A percentile compares a stretch with the other conserved stretches of the same genome.
Evolutionary conservation across 768 basidiomycete genomes (phyloP).

Genomic region (Candolleomyces eurysporus): DNA sequence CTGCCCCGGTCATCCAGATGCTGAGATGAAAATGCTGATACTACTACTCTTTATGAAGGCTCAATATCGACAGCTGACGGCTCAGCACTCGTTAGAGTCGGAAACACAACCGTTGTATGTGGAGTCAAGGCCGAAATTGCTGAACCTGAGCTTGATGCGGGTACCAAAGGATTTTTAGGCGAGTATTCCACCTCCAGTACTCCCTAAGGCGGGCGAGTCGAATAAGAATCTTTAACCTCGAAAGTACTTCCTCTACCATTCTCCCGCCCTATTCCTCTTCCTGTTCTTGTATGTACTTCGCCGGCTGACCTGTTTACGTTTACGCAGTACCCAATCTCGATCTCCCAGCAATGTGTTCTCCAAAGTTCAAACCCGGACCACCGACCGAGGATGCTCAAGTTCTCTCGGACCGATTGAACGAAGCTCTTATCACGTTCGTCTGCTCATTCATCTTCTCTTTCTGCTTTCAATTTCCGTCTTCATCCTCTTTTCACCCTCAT

Average conservation of each 20-base stretch:
- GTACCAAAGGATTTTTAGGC: constrained; percentile 84
- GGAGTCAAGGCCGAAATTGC: constrained; percentile 96
- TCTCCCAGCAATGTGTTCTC: constrained; percentile 88
- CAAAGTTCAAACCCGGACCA: constrained; percentile 93
- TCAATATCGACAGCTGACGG: constrained; percentile 94
- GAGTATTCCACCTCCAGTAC: constrained; percentile 19
- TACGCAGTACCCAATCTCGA: constrained; percentile 88
- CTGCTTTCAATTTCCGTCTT: not conserved
- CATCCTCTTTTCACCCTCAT: constrained; percentile 1
- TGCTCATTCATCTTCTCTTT: no score
- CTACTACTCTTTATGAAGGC: constrained; percentile 42
- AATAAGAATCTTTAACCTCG: no score
- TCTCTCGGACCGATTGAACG: constrained; percentile 78
- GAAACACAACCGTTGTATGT: constrained; percentile 93
- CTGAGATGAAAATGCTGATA: not conserved
- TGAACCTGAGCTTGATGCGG: constrained; percentile 79
- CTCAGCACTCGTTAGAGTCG: constrained; percentile 86
- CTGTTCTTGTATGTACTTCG: no score
- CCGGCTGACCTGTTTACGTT: no score
- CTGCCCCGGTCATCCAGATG: not conserved
- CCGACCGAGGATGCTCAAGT: constrained; percentile 94
- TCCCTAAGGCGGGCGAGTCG: no score
- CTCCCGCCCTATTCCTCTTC: no score
- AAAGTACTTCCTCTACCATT: no score
- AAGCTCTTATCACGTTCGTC: constrained; percentile 70